Base-by-base conservation (phyloP, 1,139 yeast genomes). In the Hyphopichia fennica region DNA sequence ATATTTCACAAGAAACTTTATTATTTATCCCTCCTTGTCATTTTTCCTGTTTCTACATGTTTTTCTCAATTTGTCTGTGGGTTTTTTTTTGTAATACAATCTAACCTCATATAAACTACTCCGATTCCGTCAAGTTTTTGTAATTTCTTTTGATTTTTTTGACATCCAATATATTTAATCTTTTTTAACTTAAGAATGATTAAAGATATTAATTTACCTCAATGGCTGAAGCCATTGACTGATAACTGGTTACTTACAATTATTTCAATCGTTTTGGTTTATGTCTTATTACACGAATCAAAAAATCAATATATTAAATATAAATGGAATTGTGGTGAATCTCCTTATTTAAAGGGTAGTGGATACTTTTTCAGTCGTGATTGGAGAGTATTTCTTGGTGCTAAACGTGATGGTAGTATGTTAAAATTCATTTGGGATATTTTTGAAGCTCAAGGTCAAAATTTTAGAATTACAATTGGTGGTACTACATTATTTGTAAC, bases 401-500 rank as follows among this genome's bases (percentile, higher is more conserved):
- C 40, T 34, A 54, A 51, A 35, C 37, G 43, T 4, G 34, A 42
- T 20, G 58, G 57, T 13, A 28, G 14, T 23, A 34, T 44, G n/a
- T 40, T 45, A 32, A 25, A 31, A n/a, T 38, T 40, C 39, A 45
- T 47, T 17, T 34, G 41, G 29, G 41, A 31, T 1, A 43, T 45
- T 27, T 41, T 47, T 22, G 18, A 15, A 10, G 47, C 45, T 45
- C 43, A 33, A 35, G 41, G 47, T 8, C 46, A 39, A 8, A 53
- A 53, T 3, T 43, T 54, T 44, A 48, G 47, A 4, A 42, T 48
- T 11, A 47, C 41, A 17, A 44, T 57, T 22, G 53, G 59, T 43
- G 64, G 62, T 7, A 49, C 52, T n/a, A 37, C 48, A 22, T 17
- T 52, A 6, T 40, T 49, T 30, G 39, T 47, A 10, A 56, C 58